phyloP scores from a whole-genome alignment of 169 alveolate genomes.

The Plasmodium coatneyi region DNA sequence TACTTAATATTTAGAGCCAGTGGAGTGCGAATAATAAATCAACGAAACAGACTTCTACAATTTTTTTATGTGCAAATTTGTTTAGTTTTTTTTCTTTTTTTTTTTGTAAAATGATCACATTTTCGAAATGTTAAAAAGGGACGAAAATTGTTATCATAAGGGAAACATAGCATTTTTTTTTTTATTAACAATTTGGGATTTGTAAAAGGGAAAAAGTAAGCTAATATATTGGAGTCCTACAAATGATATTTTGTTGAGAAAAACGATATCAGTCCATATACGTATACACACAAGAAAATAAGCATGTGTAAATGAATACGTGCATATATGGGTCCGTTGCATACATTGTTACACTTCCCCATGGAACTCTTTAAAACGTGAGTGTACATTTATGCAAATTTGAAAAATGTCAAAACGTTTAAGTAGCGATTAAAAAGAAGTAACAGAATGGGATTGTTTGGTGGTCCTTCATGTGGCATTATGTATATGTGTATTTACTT shows the following conservation, averaged over 20 bases:
- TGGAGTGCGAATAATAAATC: neutral
- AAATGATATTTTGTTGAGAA: neutral
- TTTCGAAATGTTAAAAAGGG: neutral
- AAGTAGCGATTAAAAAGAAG: neutral
- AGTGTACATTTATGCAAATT: neutral
- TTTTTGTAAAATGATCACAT: neutral
- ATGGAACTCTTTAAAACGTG: neutral
- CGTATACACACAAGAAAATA: neutral
- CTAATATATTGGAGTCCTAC: neutral
- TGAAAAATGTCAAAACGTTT: neutral
- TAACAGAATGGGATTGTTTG: neutral
- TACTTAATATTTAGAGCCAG: neutral
- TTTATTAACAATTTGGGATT: neutral
- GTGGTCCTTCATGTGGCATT: neutral
- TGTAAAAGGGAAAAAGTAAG: neutral
- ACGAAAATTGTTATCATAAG: neutral
- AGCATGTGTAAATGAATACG: neutral
- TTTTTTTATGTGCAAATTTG: neutral
- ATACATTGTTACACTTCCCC: neutral
- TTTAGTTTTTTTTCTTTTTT: neutral
- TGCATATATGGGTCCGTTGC: neutral
- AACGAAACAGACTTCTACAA: neutral
- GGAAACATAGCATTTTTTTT: neutral
- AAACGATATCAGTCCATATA: neutral
- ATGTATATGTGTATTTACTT: neutral